Evolutionary conservation across 1,284 basidiomycete species (phyloP).

Genomic region (Tilletia indica): DNA sequence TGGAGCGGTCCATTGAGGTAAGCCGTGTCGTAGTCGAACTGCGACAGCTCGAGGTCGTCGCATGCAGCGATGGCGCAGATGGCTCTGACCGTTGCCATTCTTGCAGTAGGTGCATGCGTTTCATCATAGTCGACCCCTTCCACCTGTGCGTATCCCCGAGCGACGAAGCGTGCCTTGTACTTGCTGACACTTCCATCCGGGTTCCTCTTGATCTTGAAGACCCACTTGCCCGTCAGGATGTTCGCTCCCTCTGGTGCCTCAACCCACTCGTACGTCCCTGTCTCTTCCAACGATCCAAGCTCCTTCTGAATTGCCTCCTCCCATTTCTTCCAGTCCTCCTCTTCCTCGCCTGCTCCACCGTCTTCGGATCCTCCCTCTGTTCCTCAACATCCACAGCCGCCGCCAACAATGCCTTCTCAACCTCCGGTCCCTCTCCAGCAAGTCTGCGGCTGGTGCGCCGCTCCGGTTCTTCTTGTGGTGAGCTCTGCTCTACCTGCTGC

Average conservation of each 20-base stretch:
- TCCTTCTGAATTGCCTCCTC: constrained; percentile 50
- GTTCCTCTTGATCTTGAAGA: constrained; percentile 57
- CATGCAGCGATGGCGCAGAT: constrained; percentile 57
- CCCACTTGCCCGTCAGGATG: constrained; percentile 55
- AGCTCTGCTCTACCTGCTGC: background rate
- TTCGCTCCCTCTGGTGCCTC: constrained; percentile 37
- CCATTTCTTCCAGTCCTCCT: constrained; percentile 51
- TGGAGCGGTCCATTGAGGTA: constrained; percentile 58
- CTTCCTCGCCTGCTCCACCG: constrained; percentile 40
- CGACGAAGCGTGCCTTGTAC: constrained; percentile 59
- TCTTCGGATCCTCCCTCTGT: constrained; percentile 21
- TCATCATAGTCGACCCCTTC: constrained; percentile 59
- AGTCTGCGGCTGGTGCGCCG: background rate
- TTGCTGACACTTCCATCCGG: constrained; percentile 44
- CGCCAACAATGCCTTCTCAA: background rate
- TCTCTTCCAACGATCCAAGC: constrained; percentile 36
- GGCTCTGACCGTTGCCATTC: constrained; percentile 53
- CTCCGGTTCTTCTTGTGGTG: background rate
- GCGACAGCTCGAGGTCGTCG: constrained; percentile 54
- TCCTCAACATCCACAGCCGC: background rate
- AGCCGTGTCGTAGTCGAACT: constrained; percentile 56
- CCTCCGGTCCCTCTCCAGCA: background rate
- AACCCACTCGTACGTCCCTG: constrained; percentile 47
- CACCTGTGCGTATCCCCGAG: constrained; percentile 59
- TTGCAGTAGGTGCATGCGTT: constrained; percentile 58